These are phyloP conservation scores for Cutaneotrichosporon cyanovorans DNA, from an alignment of 1,284 basidiomycete genomes.

Conservation along the genomic window DNA sequence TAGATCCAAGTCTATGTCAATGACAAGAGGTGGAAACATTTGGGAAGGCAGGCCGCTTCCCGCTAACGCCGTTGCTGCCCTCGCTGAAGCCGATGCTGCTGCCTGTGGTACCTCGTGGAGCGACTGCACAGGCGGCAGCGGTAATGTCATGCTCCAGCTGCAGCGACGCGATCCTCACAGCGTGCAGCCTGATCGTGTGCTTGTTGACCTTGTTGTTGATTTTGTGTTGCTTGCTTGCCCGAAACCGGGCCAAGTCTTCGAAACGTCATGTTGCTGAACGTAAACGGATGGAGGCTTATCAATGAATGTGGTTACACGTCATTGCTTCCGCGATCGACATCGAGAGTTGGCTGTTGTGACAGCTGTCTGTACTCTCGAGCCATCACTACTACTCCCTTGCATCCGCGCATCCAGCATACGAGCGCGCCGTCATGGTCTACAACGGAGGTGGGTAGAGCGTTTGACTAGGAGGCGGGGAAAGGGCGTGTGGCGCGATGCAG, in stretches of 20 bases:
- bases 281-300: background rate
- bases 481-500: background rate
- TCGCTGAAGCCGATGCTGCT: too few species aligned
- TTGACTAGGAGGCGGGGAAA: too few species aligned
- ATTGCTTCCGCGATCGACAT: background rate
- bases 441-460: slow-evolving; percentile 35
- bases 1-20: slow-evolving; percentile 8
- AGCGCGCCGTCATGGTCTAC: slow-evolving; percentile 35
- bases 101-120: background rate
- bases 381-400: background rate
- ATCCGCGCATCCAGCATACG: slow-evolving; percentile 3
- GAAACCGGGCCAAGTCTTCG: too few species aligned
- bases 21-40: background rate
- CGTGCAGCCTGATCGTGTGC: too few species aligned
- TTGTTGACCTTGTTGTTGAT: too few species aligned
- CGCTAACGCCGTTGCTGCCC: too few species aligned
- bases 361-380: background rate
- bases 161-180: background rate
- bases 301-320: background rate
- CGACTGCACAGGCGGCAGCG: background rate
- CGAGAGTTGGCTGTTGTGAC: background rate
- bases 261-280: too few species aligned
- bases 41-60: too few species aligned
- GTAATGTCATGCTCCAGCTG: too few species aligned
- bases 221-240: too few species aligned